These are phyloP conservation scores for Aspergillus egyptiacus DNA, from an alignment of 495 filamentous ascomycete genomes.

Conservation along the genomic window DNA sequence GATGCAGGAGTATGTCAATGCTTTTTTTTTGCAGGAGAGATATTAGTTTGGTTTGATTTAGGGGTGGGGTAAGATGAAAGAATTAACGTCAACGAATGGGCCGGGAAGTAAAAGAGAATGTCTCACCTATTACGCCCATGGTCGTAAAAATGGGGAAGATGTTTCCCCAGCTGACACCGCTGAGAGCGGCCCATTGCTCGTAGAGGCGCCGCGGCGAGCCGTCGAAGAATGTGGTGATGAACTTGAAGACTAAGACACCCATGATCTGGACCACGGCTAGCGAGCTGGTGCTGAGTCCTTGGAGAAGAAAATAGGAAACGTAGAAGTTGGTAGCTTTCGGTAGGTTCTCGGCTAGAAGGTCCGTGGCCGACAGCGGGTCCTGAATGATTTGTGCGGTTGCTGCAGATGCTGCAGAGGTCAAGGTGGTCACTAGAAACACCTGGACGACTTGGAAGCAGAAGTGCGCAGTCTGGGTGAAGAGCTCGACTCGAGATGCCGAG, in stretches of 20 bases:
- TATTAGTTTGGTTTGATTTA: not conserved
- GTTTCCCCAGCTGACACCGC: conserved; percentile 70
- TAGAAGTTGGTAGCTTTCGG: conserved; percentile 86
- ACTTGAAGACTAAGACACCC: conserved; percentile 65
- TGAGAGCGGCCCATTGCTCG: conserved; percentile 55
- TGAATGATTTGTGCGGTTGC: conserved; percentile 57
- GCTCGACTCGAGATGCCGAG: conserved; percentile 68
- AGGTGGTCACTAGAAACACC: conserved; percentile 78
- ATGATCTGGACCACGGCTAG: conserved; percentile 65
- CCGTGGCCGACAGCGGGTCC: conserved; percentile 54
- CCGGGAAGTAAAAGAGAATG: too few relatives aligned
- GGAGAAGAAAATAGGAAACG: conserved; percentile 85
- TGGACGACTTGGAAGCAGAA: conserved; percentile 91
- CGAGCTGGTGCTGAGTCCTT: conserved; percentile 70
- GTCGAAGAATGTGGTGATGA: conserved; percentile 62
- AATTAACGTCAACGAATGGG: too few relatives aligned
- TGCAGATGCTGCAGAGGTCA: conserved; percentile 68
- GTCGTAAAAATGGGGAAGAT: conserved; percentile 82
- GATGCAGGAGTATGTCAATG: conserved; percentile 78
- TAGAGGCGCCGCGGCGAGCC: conserved; percentile 62
- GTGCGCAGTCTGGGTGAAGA: conserved; percentile 82
- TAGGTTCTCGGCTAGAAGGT: conserved; percentile 63
- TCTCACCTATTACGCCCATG: conserved; percentile 75
- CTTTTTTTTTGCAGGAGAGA: conserved; percentile 11
- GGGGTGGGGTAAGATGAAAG: conserved; percentile 1